Evolutionary conservation across 1,284 basidiomycete species (phyloP), one percentile per base, ranked within the genome.

Genomic region (Laetiporus sulphureus): DNA sequence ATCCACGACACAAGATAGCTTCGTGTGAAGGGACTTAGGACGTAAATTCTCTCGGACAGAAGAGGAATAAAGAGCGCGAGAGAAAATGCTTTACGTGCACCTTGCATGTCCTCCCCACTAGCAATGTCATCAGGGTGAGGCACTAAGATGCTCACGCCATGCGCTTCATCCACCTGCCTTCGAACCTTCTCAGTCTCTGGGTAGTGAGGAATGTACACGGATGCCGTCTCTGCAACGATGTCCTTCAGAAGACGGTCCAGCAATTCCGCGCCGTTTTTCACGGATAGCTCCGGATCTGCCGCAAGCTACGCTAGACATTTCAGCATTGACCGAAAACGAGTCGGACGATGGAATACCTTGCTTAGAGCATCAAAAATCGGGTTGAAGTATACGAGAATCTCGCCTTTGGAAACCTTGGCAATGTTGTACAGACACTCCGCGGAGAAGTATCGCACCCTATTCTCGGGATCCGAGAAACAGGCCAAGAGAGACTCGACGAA

Each of bases 401-500:
- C 95, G 27, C 95, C 95, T 61, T 97, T 97, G 42, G 93, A 96
- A 5, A 98, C 94, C 66, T 99, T 97, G 25, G 89, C 87, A 44
- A 99, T 96, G 67, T 99, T 99, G 71, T 99, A 99, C 56, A 99
- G 72, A 60, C 91, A 94, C 62, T 99, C 95, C 46, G 93, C 95
- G 5, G 95, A 95, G 70, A 94, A 96, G 65, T 96, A 96, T 36
- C 95, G 79, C 49, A 99, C 91, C 59, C 93, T 80, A 64, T 91
- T 92, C 69, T 99, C 96, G 3, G 87, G 77, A 63, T 99, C 96
- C 49, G 83, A 79, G 63, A 99, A 98, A 66, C 95, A 98, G 31
- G 79, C 78, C n/a, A 99, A 73, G 22, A 99, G 77, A 1, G 91
- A 88, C 25, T 85, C 83, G 24, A 97, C 81, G 58, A 99, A 96